Evolutionary conservation across 352 stramenopile genomes (phyloP).

Genomic region (Peronosclerospora sorghi): DNA sequence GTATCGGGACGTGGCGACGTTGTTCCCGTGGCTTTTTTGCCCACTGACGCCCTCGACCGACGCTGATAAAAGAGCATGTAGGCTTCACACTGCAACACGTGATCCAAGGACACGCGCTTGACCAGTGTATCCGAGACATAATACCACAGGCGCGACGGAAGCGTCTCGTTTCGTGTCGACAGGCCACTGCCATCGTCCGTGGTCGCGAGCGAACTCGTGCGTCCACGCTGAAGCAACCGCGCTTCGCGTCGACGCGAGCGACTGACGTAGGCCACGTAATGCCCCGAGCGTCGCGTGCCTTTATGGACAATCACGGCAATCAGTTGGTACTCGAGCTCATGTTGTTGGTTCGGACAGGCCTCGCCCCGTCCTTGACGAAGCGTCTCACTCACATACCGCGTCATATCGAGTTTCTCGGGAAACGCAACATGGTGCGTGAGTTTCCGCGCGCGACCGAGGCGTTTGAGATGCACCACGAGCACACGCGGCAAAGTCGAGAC

Average conservation of each 20-base stretch:
- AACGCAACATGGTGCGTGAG: slow-evolving; percentile 63
- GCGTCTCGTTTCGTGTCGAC: slow-evolving; percentile 12
- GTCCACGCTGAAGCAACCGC: slow-evolving; percentile 8
- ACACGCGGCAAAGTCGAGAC: slow-evolving; percentile 41
- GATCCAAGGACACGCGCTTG: slow-evolving; percentile 41
- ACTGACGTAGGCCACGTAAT: slow-evolving; percentile 69
- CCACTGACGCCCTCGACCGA: slow-evolving; percentile 10
- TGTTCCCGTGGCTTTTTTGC: slow-evolving; percentile 4
- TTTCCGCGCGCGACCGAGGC: slow-evolving; percentile 37
- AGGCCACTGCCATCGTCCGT: too few species aligned
- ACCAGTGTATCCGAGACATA: slow-evolving; percentile 65
- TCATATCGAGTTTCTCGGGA: slow-evolving; percentile 39
- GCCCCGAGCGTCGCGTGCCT: slow-evolving; percentile 54
- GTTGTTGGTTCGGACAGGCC: slow-evolving; percentile 9
- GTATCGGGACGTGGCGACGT: slow-evolving; percentile 11
- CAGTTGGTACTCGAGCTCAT: slow-evolving; percentile 40
- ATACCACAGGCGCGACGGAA: slow-evolving; percentile 36
- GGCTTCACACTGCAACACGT: slow-evolving; percentile 61
- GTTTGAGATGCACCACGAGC: slow-evolving; percentile 64
- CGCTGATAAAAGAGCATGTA: slow-evolving; percentile 76
- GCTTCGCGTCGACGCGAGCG: slow-evolving; percentile 31
- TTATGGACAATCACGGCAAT: slow-evolving; percentile 64
- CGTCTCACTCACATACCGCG: slow-evolving; percentile 27
- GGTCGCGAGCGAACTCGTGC: too few species aligned
- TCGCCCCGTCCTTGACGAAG: slow-evolving; percentile 15